Base-by-base conservation (phyloP, 1,284 basidiomycete genomes). In the Cryptococcus floricola region DNA sequence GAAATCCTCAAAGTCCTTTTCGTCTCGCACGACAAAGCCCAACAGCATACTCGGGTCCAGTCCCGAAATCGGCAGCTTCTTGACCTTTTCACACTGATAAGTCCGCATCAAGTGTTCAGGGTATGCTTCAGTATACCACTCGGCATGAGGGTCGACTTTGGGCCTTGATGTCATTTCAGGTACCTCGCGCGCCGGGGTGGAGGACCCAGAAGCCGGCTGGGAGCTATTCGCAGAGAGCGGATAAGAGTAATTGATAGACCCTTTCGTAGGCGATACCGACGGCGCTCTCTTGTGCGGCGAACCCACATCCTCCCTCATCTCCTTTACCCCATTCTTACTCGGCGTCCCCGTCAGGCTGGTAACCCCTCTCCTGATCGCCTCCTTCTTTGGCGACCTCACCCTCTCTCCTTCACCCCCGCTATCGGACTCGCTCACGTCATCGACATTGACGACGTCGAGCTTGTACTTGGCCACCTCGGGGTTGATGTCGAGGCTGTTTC, bases 41-140 rank as follows among this genome's bases (percentile, higher is more conserved):
- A 98, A 81, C 9, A 98, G 80, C 95, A 98, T 98, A 68, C 91
- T 95, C 12, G 96, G 95, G 71, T 98, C 95, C 52, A 98, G 77
- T n/a, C 87, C 86, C 39, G 85, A 84, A 47, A 98, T 77, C 0
- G 88, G 87, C 89, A 98, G 93, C 82, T 94, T 93, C 70, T 91
- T 82, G 44, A 97, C 87, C 19, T 87, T 85, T 27, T 97, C 93
- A 71, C 91, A 93, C 74, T 98, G 95, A 80, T 92, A 98, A 3
- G 91, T 94, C 62, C 83, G 83, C 31, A 97, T 78, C 68, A 93
- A 88, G 7, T 80, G 54, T 12, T 81, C 74, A 0, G 80, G 74
- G 71, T 88, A 91, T 5, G 87, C 85, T 0, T 79, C 79, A 19
- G 80, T 78, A 64, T 85, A 87, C 78, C 88, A 88, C 8, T 79